Percentiles rank a stretch among this genome's conserved stretches.
These are phyloP conservation scores for Iberis pinnata DNA, from an alignment of 345 rosid genomes.

Conservation along the genomic window DNA sequence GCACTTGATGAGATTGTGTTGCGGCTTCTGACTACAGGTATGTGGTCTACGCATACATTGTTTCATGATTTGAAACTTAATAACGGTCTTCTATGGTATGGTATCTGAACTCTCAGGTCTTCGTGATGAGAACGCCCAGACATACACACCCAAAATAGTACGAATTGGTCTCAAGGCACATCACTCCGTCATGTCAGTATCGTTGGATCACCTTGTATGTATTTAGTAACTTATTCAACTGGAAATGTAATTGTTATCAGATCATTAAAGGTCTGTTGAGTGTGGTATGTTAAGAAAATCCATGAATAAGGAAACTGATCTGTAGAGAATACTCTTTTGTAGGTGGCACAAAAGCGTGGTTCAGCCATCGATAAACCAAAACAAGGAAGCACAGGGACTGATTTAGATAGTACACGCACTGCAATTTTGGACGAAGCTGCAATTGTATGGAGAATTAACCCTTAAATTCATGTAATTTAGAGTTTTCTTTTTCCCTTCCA, in stretches of 20 bases:
- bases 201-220: conserved; percentile 88
- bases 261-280: neutral
- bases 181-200: conserved; percentile 71
- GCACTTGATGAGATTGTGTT: conserved; percentile 94
- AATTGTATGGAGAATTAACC: conserved; percentile 46
- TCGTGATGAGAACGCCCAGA: conserved; percentile 62
- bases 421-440: conserved; percentile 81
- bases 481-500: neutral
- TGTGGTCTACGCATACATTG: conserved; percentile 5
- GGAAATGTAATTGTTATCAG: neutral
- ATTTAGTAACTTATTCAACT: conserved; percentile 13
- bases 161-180: conserved; percentile 95
- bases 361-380: conserved; percentile 62
- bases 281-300: conserved; percentile 6
- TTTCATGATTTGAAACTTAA: conserved; percentile 5
- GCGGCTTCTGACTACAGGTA: conserved; percentile 77
- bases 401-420: conserved; percentile 66
- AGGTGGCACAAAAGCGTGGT: conserved; percentile 74
- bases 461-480: conserved; percentile 15
- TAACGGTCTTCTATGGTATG: conserved; percentile 16
- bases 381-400: conserved; percentile 58
- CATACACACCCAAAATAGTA: conserved; percentile 79
- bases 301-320: neutral
- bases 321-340: conserved; percentile 27
- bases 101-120: conserved; percentile 45